Conservation (phyloP, 257 asterid genomes). For the Nicotiana otophora region DNA sequence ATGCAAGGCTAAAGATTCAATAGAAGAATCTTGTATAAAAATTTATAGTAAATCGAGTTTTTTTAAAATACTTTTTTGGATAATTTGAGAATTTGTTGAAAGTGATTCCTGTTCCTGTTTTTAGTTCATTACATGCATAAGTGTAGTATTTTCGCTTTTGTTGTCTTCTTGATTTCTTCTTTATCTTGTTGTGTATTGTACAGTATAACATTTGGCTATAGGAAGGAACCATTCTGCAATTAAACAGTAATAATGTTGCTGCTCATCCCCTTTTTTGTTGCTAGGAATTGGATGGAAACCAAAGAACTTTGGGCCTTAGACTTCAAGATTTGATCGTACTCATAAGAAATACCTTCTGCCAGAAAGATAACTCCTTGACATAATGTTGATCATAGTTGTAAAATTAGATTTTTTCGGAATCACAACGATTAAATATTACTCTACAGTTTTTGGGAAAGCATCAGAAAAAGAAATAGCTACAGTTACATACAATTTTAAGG, state of each 20-base stretch:
- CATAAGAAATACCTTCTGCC: background rate
- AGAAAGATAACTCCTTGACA: background rate
- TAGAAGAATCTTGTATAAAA: background rate
- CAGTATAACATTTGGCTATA: background rate
- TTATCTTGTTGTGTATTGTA: background rate
- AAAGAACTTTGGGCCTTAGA: background rate
- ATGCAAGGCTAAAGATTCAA: background rate
- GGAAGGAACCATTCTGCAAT: background rate
- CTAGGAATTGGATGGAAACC: background rate
- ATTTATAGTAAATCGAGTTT: background rate
- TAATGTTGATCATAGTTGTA: background rate
- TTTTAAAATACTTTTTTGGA: no score
- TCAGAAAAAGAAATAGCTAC: background rate
- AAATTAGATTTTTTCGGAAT: background rate
- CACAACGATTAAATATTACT: background rate
- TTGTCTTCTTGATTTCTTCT: background rate
- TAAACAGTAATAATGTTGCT: background rate
- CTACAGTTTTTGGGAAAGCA: background rate
- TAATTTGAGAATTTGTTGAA: no score
- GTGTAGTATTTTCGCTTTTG: background rate
- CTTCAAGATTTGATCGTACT: background rate
- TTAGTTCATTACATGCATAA: background rate
- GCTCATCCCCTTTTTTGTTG: background rate
- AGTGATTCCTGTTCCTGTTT: background rate
- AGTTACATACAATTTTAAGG: background rate